Conservation (phyloP, 169 alveolate genomes). For the Perkinsus chesapeaki region DNA sequence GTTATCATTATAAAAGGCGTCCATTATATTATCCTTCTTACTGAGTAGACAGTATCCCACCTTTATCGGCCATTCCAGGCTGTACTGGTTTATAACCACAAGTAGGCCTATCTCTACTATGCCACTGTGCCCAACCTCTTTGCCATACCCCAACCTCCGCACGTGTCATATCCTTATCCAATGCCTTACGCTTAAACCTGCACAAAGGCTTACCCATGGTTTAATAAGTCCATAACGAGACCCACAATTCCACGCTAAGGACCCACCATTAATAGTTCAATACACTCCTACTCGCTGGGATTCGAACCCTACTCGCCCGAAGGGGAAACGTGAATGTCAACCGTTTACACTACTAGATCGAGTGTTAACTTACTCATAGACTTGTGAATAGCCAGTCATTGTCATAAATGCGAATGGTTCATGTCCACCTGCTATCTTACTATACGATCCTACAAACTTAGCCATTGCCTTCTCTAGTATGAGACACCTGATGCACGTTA, state of each 20-base stretch:
- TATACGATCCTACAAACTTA: conserved; percentile 9
- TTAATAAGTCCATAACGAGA: too few relatives aligned
- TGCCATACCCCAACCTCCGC: conserved; percentile 1
- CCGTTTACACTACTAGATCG: too few relatives aligned
- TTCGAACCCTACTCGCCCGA: too few relatives aligned
- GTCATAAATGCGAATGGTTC: not conserved
- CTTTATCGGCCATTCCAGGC: not conserved
- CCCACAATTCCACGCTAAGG: too few relatives aligned
- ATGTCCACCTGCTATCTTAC: not conserved
- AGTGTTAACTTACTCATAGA: not conserved
- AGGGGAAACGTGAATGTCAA: too few relatives aligned
- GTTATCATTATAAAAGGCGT: not conserved
- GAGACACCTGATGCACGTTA: not conserved
- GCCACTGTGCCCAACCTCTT: not conserved
- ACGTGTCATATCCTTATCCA: not conserved
- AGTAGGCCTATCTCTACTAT: not conserved
- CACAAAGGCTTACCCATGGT: too few relatives aligned
- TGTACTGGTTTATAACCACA: not conserved
- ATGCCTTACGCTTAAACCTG: not conserved
- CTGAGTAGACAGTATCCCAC: not conserved
- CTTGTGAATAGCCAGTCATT: not conserved
- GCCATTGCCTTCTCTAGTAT: conserved; percentile 14
- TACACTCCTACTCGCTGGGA: too few relatives aligned
- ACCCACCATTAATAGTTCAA: too few relatives aligned
- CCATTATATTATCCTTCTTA: not conserved